Percentiles rank a stretch among this genome's conserved stretches.
These are phyloP conservation scores for Apiosordaria backusii DNA, from an alignment of 495 filamentous ascomycete genomes.

Conservation along the genomic window DNA sequence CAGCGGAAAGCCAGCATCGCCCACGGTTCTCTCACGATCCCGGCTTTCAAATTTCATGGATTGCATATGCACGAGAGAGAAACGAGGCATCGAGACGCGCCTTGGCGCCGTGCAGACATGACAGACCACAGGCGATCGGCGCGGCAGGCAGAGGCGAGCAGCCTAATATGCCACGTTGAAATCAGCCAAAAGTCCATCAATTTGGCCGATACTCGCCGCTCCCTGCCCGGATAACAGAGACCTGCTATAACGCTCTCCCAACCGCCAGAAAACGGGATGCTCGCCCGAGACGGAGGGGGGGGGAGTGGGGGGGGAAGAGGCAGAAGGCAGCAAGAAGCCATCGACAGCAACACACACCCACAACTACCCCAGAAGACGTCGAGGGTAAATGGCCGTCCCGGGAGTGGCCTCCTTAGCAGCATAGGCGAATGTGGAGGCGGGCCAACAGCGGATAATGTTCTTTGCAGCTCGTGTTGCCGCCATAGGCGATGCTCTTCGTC, in stretches of 20 bases:
- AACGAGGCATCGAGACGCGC: constrained; percentile 21
- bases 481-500: not conserved
- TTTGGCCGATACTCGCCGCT: constrained; percentile 25
- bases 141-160: constrained; percentile 22
- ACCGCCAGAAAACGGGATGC: constrained; percentile 18
- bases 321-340: not conserved
- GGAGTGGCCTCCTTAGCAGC: constrained; percentile 16
- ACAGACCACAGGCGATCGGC: constrained; percentile 13
- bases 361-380: constrained; percentile 6
- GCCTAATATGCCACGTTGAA: constrained; percentile 37
- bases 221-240: constrained; percentile 7
- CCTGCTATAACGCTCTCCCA: constrained; percentile 16
- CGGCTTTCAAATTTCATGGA: constrained; percentile 14
- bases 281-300: constrained; percentile 9
- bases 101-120: constrained; percentile 19
- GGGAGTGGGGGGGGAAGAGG: constrained; percentile 1
- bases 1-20: constrained; percentile 5
- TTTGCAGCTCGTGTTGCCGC: constrained; percentile 11
- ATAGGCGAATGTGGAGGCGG: constrained; percentile 25
- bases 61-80: constrained; percentile 30
- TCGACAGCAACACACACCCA: not conserved
- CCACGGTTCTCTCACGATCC: constrained; percentile 7
- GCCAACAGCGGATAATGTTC: constrained; percentile 25
- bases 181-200: constrained; percentile 37
- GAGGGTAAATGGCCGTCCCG: constrained; percentile 28